Percentiles rank a stretch among this genome's conserved stretches.
phyloP scores from a whole-genome alignment of 148 eudicot species.

The Salicornia ramosissima region DNA sequence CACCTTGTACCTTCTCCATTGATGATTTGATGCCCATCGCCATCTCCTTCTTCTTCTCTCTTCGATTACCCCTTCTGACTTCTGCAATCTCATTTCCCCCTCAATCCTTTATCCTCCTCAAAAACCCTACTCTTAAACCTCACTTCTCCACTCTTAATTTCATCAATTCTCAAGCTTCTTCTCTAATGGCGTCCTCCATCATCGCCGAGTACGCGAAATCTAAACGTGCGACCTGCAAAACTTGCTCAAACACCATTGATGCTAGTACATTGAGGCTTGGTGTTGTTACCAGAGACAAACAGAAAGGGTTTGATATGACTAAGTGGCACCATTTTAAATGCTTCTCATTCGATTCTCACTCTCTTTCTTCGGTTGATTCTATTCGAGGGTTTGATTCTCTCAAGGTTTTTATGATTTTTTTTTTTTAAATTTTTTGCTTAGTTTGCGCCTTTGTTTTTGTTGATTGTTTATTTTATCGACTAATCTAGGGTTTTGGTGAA shows the following conservation, averaged over 20 bases:
- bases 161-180: not conserved
- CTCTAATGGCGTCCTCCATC: constrained; percentile 20
- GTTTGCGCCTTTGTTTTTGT: not conserved
- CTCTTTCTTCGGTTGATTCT: constrained; percentile 36
- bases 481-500: not conserved
- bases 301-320: constrained; percentile 49
- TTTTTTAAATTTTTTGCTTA: not conserved
- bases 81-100: not conserved
- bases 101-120: no score
- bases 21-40: no score
- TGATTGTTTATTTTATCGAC: no score
- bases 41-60: no score
- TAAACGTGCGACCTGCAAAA: constrained; percentile 61
- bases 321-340: constrained; percentile 80
- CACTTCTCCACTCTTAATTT: no score
- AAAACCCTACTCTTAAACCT: constrained; percentile 11
- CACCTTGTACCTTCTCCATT: no score
- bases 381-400: constrained; percentile 59
- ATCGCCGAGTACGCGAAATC: constrained; percentile 83
- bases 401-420: constrained; percentile 36
- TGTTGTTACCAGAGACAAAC: constrained; percentile 38
- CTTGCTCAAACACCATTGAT: constrained; percentile 45
- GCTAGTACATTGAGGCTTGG: constrained; percentile 52
- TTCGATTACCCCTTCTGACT: no score
- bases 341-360: constrained; percentile 30